Base-by-base conservation (phyloP, 108 stramenopile genomes). In the Epipyxis sp. region DNA sequence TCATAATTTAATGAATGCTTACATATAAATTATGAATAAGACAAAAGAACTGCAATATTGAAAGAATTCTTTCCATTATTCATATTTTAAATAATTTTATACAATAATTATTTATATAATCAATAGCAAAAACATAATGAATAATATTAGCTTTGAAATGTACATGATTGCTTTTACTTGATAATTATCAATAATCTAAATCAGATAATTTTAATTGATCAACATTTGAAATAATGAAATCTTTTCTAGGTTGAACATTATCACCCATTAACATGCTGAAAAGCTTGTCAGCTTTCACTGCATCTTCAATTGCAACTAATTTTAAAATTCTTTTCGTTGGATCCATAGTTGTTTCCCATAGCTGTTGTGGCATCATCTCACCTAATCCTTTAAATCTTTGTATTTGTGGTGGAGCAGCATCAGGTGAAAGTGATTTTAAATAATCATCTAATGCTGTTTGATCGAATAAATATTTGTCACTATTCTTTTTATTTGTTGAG, bases 261-360 rank as follows among this genome's bases (percentile, higher is more conserved):
- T 94, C 93, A 3, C 95, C 95, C 95, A 96, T 96, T 37, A 96
- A 85, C 2, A 92, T 84, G 62, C 85, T 87, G 59, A 96, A 77
- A 29, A 92, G 90, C 44, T 87, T 82, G 78, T 96, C 94, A 27
- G 95, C 95, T 42, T 87, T 57, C 0, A 92, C 86, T 41, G 89
- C 91, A 85, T 96, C 95, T 25, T 91, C 88, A 34, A 93, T 90
- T 29, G 90, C 90, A 30, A 96, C 94, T 67, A 87, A 83, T 39
- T 93, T 83, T 85, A 96, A 78, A 34, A 88, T 89, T 40, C 95
- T 83, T 35, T 45, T 84, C 44, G 88, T 86, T 2, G 95, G 94
- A 82, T 96, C 89, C 95, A 96, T 96, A 0, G 95, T 96, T 30
- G 95, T 96, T 13, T 90, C 85, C 95, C 95, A 96, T 62, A 96